Evolutionary conservation across 306 rosid species (phyloP).

Genomic region (Styphnolobium japonicum): DNA sequence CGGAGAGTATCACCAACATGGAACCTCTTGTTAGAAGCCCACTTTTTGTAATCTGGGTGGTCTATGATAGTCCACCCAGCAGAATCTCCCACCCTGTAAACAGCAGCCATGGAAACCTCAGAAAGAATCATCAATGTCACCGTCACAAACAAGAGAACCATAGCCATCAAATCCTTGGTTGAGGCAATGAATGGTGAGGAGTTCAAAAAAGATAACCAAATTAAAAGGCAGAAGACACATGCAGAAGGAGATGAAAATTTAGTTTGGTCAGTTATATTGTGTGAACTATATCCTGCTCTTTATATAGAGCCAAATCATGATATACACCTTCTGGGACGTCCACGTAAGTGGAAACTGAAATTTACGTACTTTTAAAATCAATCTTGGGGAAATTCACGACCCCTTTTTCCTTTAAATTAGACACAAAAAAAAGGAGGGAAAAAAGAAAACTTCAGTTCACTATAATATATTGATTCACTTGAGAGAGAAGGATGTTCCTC

Average conservation of each 20-base stretch:
- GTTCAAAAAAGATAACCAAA: background rate
- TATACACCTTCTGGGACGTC: background rate
- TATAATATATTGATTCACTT: too few species aligned
- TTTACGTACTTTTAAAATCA: too few species aligned
- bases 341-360: background rate
- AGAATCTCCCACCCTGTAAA: constrained; percentile 41
- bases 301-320: background rate
- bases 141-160: background rate
- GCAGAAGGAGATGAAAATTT: background rate
- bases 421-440: too few species aligned
- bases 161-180: background rate
- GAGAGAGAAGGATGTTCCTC: too few species aligned
- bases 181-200: background rate
- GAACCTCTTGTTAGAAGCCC: constrained; percentile 34
- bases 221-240: background rate
- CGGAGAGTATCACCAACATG: constrained; percentile 33
- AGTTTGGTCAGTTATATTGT: constrained; percentile 10
- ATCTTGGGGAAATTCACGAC: too few species aligned
- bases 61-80: constrained; percentile 39
- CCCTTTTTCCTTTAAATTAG: too few species aligned
- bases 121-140: background rate
- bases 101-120: constrained; percentile 7
- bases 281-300: background rate
- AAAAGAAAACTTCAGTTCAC: too few species aligned
- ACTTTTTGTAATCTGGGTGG: constrained; percentile 20